Percentiles rank a stretch among this genome's conserved stretches.
phyloP scores from a whole-genome alignment of 2,329 filamentous ascomycete genomes.

The Beauveria medogensis region DNA sequence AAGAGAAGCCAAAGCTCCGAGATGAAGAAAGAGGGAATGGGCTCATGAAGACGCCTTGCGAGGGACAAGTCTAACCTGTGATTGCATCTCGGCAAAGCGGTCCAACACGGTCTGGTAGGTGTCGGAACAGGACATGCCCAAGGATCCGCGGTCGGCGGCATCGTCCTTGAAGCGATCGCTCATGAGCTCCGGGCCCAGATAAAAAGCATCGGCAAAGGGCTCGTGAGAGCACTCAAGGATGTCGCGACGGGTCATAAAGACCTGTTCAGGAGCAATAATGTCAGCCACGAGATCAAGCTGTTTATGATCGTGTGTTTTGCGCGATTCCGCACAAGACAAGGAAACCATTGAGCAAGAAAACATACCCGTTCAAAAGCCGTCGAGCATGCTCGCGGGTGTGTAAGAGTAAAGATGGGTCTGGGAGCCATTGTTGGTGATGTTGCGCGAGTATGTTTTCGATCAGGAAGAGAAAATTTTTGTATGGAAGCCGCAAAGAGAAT shows the following conservation, averaged over 20 bases:
- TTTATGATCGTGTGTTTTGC: background rate
- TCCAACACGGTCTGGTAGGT: slow-evolving; percentile 75
- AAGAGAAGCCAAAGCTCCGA: background rate
- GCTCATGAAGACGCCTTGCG: slow-evolving; percentile 6
- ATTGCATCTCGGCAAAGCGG: slow-evolving; percentile 60
- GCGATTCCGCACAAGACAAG: background rate
- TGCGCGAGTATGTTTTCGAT: slow-evolving; percentile 15
- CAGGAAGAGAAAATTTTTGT: background rate
- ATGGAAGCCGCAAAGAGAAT: background rate
- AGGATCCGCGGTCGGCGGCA: slow-evolving; percentile 42
- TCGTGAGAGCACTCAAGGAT: slow-evolving; percentile 81
- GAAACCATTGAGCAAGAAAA: slow-evolving; percentile 13
- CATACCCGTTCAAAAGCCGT: slow-evolving; percentile 92
- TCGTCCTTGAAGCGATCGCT: slow-evolving; percentile 72
- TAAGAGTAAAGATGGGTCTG: slow-evolving; percentile 78
- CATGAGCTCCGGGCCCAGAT: slow-evolving; percentile 87
- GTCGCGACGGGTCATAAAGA: slow-evolving; percentile 91
- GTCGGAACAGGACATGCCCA: slow-evolving; percentile 54
- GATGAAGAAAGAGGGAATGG: slow-evolving; percentile 4
- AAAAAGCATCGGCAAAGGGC: slow-evolving; percentile 94
- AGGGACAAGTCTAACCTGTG: slow-evolving; percentile 53
- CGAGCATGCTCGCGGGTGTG: slow-evolving; percentile 89
- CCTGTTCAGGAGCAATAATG: slow-evolving; percentile 39
- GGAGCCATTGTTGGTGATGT: slow-evolving; percentile 48
- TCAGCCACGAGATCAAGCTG: background rate